Percentiles rank a stretch among this genome's conserved stretches.
Conservation (phyloP, 352 stramenopile species). For the Chrysophaeum taylorii region DNA sequence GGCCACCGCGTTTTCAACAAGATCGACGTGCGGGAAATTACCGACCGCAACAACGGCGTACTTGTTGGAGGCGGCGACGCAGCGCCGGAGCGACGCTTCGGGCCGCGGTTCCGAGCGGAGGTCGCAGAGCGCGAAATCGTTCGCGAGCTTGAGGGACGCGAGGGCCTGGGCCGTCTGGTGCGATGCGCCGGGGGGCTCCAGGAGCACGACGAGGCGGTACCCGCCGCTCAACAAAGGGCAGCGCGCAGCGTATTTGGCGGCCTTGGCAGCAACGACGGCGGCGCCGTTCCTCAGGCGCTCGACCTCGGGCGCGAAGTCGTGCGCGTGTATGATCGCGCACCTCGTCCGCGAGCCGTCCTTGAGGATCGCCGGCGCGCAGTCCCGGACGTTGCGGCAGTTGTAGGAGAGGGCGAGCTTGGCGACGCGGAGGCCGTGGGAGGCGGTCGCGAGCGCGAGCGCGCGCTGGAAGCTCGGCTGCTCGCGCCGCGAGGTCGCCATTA, state of each 20-base stretch:
- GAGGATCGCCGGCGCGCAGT: neutral
- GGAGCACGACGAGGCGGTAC: neutral
- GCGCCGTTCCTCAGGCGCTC: too few relatives aligned
- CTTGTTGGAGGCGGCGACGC: neutral
- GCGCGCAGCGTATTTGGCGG: neutral
- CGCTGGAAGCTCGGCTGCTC: neutral
- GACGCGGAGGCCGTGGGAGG: neutral
- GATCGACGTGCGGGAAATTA: neutral
- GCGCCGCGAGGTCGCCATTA: neutral
- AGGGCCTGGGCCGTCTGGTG: too few relatives aligned
- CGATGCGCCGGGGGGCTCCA: too few relatives aligned
- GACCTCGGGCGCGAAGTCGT: neutral
- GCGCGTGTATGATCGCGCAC: neutral
- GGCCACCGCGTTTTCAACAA: neutral
- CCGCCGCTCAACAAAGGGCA: neutral
- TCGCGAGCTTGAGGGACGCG: too few relatives aligned
- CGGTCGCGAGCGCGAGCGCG: neutral
- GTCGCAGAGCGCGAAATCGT: neutral
- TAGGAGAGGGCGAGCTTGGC: neutral
- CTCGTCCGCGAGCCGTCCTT: neutral
- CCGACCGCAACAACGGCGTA: neutral
- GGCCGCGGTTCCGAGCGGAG: neutral
- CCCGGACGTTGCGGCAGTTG: constrained; percentile 9
- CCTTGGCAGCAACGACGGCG: neutral
- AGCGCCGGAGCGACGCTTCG: neutral